phyloP scores from a whole-genome alignment of 176 grass and related monocot genomes.

The Ananas comosus region DNA sequence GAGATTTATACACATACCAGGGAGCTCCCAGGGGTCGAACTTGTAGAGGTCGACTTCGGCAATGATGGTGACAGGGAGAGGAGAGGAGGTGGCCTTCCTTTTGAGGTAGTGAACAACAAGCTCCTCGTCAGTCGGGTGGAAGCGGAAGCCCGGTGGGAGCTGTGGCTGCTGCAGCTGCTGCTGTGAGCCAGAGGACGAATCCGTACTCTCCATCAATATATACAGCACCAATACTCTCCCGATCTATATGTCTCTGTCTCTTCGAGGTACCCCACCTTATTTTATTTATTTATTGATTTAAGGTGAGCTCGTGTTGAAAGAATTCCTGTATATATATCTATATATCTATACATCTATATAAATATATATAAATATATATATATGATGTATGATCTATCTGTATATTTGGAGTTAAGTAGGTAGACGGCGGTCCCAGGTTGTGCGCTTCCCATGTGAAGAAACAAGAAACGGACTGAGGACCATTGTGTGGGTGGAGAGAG shows the following conservation, averaged over 20 bases:
- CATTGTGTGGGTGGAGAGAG: slow-evolving; percentile 12
- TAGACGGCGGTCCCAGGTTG: too few relatives aligned
- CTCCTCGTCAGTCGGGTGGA: slow-evolving; percentile 52
- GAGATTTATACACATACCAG: slow-evolving; percentile 27
- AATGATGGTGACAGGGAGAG: slow-evolving; percentile 83
- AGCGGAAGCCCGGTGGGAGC: slow-evolving; percentile 36
- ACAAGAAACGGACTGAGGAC: slow-evolving; percentile 5
- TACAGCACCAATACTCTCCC: background rate
- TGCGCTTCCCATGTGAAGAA: background rate
- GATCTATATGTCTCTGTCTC: background rate
- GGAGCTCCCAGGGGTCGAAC: slow-evolving; percentile 95
- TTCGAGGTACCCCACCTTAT: background rate
- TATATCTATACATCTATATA: too few relatives aligned
- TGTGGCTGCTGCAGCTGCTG: slow-evolving; percentile 25
- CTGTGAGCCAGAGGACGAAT: slow-evolving; percentile 46
- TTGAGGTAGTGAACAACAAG: slow-evolving; percentile 94
- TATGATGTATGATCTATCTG: too few relatives aligned
- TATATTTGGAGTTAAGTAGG: too few relatives aligned
- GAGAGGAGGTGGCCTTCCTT: slow-evolving; percentile 56
- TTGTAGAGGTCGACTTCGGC: slow-evolving; percentile 90
- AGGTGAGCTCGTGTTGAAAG: background rate
- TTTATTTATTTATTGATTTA: slow-evolving; percentile 2
- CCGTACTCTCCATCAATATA: slow-evolving; percentile 49
- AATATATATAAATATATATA: too few relatives aligned
- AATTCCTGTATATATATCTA: too few relatives aligned